Conservation (phyloP, 257 asterid genomes). For the Plectranthus barbatus region DNA sequence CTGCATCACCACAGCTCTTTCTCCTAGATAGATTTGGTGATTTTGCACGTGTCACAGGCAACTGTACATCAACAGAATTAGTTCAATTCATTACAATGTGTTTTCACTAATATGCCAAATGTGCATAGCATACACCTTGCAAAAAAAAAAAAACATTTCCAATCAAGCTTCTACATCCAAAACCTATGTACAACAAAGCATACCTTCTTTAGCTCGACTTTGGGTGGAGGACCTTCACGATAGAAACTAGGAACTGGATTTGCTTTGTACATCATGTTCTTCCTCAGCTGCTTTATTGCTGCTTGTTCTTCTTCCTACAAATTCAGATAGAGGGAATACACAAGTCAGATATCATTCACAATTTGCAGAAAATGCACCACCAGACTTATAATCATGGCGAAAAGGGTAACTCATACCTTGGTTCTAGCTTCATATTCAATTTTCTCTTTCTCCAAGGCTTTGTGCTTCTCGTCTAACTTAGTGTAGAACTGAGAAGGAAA, state of each 20-base stretch:
- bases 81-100: too few species aligned
- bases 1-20: conserved; percentile 74
- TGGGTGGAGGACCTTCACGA: conserved; percentile 92
- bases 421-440: conserved; percentile 76
- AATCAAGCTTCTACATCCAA: too few species aligned
- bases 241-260: conserved; percentile 93
- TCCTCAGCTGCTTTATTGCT: conserved; percentile 84
- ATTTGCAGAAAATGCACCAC: neutral
- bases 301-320: conserved; percentile 83
- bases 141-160: too few species aligned
- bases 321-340: conserved; percentile 8
- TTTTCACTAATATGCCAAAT: neutral
- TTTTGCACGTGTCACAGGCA: conserved; percentile 93
- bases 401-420: conserved; percentile 41
- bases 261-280: conserved; percentile 69
- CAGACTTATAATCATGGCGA: neutral
- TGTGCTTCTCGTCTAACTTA: conserved; percentile 92
- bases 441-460: conserved; percentile 87
- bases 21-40: conserved; percentile 79
- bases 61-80: conserved; percentile 32
- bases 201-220: conserved; percentile 88
- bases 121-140: too few species aligned
- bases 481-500: conserved; percentile 51
- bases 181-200: too few species aligned
- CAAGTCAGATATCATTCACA: neutral